Base-by-base conservation (phyloP, 2,329 filamentous ascomycete genomes). In the Claviceps cyperi region DNA sequence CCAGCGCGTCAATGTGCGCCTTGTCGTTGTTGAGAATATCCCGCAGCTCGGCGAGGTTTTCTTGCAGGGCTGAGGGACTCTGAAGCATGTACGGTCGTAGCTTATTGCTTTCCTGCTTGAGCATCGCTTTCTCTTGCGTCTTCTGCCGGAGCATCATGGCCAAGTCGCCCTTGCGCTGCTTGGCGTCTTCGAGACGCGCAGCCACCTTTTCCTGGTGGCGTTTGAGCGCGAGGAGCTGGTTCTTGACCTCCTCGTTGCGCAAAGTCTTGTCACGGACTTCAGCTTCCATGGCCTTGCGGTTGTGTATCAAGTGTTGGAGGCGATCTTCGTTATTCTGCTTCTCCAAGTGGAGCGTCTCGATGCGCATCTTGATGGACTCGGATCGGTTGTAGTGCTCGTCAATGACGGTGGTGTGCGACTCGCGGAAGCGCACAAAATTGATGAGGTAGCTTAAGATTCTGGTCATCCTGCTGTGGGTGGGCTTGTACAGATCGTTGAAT, bases 361-460 rank as follows among this genome's bases (percentile, higher is more conserved):
- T 96, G 54, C 85, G 81, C 48, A 83, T 74, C 68, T 95, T 96
- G 1, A 86, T 90, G 52, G 78, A 80, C 67, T 96, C 88, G 13
- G 86, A 80, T 60, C 87, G 90, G 72, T 95, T 92, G 71, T 92
- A 92, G 68, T 97, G 86, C 64, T 94, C 81, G 64, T 96, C 90
- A 55, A 97, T 95, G 32, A 92, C 81, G 39, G 74, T 73, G 1
- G 89, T 94, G 66, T 97, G 91, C 54, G 84, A 89, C 69, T 96
- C 90, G 59, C 92, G 85, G 69, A 97, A 98, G 49, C 92, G 83
- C 57, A 97, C 90, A 67, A 98, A 98, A 69, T 98, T 98, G 73
- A 98, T 98, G 55, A 97, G 79, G 67, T 96, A 96, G 56, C 87
- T 94, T 65, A 98, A 92, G 61, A 97, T 94, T 70, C 92, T 94